Percentiles rank a stretch among this genome's conserved stretches.
Evolutionary conservation across 345 rosid species (phyloP).

Genomic region (Chamaenerion angustifolium): DNA sequence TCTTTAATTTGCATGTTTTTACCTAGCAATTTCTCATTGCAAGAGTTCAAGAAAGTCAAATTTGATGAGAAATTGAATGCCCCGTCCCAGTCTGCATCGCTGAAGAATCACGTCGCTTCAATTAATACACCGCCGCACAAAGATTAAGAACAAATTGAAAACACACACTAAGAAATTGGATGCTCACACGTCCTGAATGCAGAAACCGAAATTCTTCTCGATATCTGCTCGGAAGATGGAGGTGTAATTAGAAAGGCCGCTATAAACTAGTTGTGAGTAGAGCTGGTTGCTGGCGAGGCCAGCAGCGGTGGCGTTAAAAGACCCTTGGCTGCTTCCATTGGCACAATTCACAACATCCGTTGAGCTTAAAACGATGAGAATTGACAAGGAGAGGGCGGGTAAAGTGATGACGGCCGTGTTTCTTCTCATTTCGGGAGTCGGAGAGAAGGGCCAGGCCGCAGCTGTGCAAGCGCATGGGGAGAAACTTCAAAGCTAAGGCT

Average conservation of each 20-base stretch:
- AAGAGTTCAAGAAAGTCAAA: constrained; percentile 39
- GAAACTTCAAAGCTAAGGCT: not conserved
- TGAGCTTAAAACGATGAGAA: constrained; percentile 2
- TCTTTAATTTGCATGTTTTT: not conserved
- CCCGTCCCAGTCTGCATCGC: constrained; percentile 68
- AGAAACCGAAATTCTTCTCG: constrained; percentile 50
- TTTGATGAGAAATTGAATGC: constrained; percentile 76
- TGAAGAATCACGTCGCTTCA: constrained; percentile 10
- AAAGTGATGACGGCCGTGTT: too few relatives aligned
- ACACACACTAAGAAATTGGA: not conserved
- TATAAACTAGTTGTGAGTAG: constrained; percentile 25
- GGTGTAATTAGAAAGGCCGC: constrained; percentile 43
- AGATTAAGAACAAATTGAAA: not conserved
- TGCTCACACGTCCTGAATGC: constrained; percentile 78
- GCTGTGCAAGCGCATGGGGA: not conserved
- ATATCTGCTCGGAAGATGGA: constrained; percentile 46
- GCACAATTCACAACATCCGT: constrained; percentile 6
- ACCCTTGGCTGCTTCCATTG: not conserved
- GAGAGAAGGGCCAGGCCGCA: not conserved
- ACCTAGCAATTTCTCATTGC: constrained; percentile 58
- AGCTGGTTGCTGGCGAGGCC: constrained; percentile 29
- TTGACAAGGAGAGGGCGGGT: not conserved
- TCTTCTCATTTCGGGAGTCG: not conserved
- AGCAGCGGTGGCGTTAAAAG: constrained; percentile 6
- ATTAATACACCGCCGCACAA: not conserved